Conservation (phyloP, 306 rosid genomes). For the Rosa chinensis region DNA sequence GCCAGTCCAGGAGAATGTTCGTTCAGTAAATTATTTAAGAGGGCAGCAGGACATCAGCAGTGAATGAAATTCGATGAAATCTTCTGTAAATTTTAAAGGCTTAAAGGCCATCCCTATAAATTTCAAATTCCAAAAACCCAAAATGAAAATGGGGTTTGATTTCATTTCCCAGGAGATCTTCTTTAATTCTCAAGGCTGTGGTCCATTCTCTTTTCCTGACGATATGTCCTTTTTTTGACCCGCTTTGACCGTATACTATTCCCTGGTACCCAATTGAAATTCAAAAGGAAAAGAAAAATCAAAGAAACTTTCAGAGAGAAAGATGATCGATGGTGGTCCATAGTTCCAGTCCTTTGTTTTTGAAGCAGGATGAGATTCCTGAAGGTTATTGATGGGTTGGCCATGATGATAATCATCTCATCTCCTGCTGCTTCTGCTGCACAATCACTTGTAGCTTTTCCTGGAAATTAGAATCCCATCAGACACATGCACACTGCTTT, state of each 20-base stretch:
- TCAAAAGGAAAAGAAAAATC: neutral
- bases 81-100: neutral
- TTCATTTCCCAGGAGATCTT: constrained; percentile 11
- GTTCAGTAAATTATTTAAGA: neutral
- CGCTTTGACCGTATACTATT: constrained; percentile 74
- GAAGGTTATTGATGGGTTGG: constrained; percentile 15
- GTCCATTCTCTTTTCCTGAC: constrained; percentile 51
- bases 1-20: constrained; percentile 2
- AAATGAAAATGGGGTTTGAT: neutral
- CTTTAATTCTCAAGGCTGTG: constrained; percentile 17
- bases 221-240: constrained; percentile 62
- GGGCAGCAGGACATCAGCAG: neutral
- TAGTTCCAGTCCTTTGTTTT: constrained; percentile 13
- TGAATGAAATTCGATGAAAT: neutral
- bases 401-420: constrained; percentile 36
- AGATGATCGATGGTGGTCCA: constrained; percentile 53
- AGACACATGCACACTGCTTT: constrained; percentile 1
- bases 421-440: constrained; percentile 15
- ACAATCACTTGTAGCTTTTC: constrained; percentile 57
- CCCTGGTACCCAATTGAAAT: constrained; percentile 51
- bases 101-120: neutral
- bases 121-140: neutral
- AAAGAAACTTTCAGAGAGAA: neutral
- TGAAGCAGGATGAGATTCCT: constrained; percentile 45
- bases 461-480: constrained; percentile 40